Evolutionary conservation across 352 stramenopile species (phyloP), one percentile per base, ranked within the genome.

Genomic region (Globisporangium takayamanum): DNA sequence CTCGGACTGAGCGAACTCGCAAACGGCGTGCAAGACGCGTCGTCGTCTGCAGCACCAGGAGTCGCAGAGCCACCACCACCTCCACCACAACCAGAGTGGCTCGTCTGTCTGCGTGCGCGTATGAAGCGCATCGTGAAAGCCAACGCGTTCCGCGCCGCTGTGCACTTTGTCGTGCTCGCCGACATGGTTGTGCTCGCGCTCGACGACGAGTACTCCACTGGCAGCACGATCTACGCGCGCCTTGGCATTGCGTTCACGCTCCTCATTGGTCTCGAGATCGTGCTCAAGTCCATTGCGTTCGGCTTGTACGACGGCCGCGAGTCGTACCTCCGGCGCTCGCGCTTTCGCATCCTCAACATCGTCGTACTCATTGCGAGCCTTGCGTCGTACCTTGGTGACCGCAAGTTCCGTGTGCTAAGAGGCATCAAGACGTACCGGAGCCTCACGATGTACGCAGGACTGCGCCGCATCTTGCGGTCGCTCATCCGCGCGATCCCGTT

Each of bases 191-290:
- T 83, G 18, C 60, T 91, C 41, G 81, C 75, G 11, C 50, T 89
- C 20, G 78, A 91, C 58, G 72, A 87, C 46, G 72, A 80, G 39
- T 75, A 74, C 30, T 55, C 68, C 42, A 72, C 61, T 0, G 55
- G 20, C 2, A 6, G 66, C 11, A 58, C 70, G 3, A 46, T 68
- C 14, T 56, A 70, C 26, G 62, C 61, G 0, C 39, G 41, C 2
- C n/a, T 92, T 18, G 82, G 90, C 57, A 51, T 92, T 1, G 47
- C 53, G 4, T 87, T 85, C 55, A 92, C 82, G n/a, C 26, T 84
- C 36, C 50, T 89, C 16, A 55, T 88, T 20, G 48, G 82, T 3
- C 53, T 88, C 44, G 82, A 92, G 60, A 68, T 88, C 44, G 61
- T 67, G 15, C 44, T 89, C 33, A 89, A 88, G 60, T 64, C 67